Conservation (phyloP, 208 protist genomes). For the Blechomonas ayalai region DNA sequence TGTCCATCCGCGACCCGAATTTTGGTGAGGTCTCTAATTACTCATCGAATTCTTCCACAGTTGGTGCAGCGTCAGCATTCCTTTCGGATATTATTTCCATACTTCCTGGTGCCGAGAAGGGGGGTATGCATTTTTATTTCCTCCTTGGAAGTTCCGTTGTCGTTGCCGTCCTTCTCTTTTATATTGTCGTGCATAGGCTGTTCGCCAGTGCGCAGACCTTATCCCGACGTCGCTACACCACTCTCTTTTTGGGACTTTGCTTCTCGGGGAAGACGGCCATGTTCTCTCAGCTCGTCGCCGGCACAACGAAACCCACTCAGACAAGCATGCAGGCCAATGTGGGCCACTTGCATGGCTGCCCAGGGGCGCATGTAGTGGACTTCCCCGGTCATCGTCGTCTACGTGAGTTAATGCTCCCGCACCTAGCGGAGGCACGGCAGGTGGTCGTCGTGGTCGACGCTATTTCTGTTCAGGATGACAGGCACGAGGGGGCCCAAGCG, state of each 20-base stretch:
- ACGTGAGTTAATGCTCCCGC: constrained; percentile 25
- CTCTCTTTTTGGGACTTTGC: constrained; percentile 56
- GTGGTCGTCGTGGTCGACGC: constrained; percentile 72
- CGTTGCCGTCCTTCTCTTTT: constrained; percentile 9
- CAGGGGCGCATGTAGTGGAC: constrained; percentile 31
- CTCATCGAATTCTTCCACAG: too few relatives aligned
- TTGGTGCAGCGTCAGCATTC: too few relatives aligned
- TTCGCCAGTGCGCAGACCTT: neutral
- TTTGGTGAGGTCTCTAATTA: too few relatives aligned
- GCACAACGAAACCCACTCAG: constrained; percentile 11
- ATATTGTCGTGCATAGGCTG: constrained; percentile 6
- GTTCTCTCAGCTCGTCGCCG: constrained; percentile 47
- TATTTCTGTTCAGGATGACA: constrained; percentile 69
- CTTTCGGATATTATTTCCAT: too few relatives aligned
- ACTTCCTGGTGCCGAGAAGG: too few relatives aligned
- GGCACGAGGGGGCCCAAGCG: constrained; percentile 53
- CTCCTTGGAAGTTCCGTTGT: constrained; percentile 3
- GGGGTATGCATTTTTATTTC: constrained; percentile 1
- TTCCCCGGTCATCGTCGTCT: constrained; percentile 77
- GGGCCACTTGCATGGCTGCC: constrained; percentile 1
- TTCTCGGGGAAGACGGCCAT: constrained; percentile 75
- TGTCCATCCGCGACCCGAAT: too few relatives aligned
- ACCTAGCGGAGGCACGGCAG: constrained; percentile 34
- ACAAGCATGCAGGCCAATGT: constrained; percentile 70
- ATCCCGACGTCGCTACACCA: constrained; percentile 13